A percentile compares a stretch with the other conserved stretches of the same genome.
Conservation (phyloP, 495 filamentous ascomycete species). For the Xylaria curta region DNA sequence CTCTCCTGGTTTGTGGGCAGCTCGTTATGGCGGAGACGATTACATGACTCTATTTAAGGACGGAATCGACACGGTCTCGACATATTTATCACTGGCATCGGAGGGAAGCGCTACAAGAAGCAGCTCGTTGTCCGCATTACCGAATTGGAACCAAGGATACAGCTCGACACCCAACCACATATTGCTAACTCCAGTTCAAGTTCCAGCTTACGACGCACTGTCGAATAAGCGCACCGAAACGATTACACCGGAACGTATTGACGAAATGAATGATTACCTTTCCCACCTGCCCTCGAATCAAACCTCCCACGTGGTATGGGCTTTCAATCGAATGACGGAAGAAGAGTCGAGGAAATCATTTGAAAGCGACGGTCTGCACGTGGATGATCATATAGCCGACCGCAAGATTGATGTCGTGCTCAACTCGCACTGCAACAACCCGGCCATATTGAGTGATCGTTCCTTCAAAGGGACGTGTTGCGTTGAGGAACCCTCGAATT, state of each 20-base stretch:
- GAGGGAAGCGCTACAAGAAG: slow-evolving; percentile 17
- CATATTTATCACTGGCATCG: slow-evolving; percentile 38
- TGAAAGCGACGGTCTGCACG: slow-evolving; percentile 60
- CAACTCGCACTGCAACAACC: slow-evolving; percentile 64
- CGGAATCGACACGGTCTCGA: slow-evolving; percentile 50
- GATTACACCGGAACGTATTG: slow-evolving; percentile 58
- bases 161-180: slow-evolving; percentile 42
- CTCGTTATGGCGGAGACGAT: slow-evolving; percentile 55
- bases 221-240: slow-evolving; percentile 52
- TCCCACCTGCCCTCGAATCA: slow-evolving; percentile 49
- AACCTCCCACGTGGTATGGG: slow-evolving; percentile 59
- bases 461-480: slow-evolving; percentile 66
- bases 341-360: slow-evolving; percentile 43
- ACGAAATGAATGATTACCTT: slow-evolving; percentile 62
- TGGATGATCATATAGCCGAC: slow-evolving; percentile 53
- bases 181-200: slow-evolving; percentile 61
- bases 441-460: slow-evolving; percentile 45
- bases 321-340: slow-evolving; percentile 54
- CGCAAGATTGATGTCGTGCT: slow-evolving; percentile 61
- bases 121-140: slow-evolving; percentile 22
- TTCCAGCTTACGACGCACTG: slow-evolving; percentile 59
- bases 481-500: slow-evolving; percentile 47
- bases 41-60: slow-evolving; percentile 55
- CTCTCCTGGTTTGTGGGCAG: slow-evolving; percentile 63
- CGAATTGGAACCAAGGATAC: slow-evolving; percentile 13